Conservation (phyloP, 306 rosid species). For the Prinsepia uniflora region DNA sequence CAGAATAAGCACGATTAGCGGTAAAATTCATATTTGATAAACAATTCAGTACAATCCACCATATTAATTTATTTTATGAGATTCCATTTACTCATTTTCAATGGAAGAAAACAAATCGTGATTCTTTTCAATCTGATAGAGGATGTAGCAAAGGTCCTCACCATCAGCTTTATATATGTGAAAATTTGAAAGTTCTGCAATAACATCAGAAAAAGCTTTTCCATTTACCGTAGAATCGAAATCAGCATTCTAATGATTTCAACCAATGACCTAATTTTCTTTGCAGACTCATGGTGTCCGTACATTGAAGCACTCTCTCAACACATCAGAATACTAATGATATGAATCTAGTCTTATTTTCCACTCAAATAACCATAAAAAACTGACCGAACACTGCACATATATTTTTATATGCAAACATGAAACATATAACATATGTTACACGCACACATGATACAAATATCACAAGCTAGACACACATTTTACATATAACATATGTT, state of each 20-base stretch:
- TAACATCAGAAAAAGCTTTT: too few relatives aligned
- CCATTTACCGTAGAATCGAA: too few relatives aligned
- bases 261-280: not conserved
- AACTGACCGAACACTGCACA: not conserved
- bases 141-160: not conserved
- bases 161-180: not conserved
- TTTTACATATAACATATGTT: too few relatives aligned
- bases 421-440: not conserved
- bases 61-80: not conserved
- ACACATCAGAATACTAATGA: not conserved
- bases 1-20: constrained; percentile 12
- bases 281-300: not conserved
- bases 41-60: not conserved
- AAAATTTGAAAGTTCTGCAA: too few relatives aligned
- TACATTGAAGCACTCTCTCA: not conserved
- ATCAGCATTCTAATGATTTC: not conserved
- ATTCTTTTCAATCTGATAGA: not conserved
- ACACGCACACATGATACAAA: not conserved
- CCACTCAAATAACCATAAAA: not conserved
- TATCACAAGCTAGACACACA: not conserved
- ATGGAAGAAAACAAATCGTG: not conserved
- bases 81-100: not conserved
- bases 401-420: not conserved
- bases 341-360: not conserved
- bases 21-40: not conserved